Evolutionary conservation across 192 early-diverging fungal genomes (phyloP), one percentile per base, ranked within the genome.

Genomic region (Umbelopsis vinacea): DNA sequence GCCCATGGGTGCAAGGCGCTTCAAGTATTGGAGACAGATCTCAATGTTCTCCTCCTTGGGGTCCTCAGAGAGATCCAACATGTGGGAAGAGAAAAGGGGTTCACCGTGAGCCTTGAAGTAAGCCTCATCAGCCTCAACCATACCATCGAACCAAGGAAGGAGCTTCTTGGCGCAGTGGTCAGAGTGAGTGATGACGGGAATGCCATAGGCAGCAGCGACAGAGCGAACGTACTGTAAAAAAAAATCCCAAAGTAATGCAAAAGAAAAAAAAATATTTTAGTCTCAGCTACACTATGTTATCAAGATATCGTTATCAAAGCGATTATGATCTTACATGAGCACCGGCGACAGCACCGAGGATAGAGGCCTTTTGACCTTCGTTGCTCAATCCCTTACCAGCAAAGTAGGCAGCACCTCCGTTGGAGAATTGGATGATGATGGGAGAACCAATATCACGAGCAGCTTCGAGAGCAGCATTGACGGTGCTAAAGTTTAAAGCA

Each of bases 101-200:
- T 96, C 96, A 76, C 89, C 89, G 83, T 98, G 92, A 74, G 81
- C 79, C 86, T 91, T 92, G 87, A 95, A 98, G 92, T 98, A 95
- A 71, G 85, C 92, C 82, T 97, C 95, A 83, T 98, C 95, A 66
- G 95, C 96, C 45, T 81, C 87, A 63, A 98, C 84, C 96, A 98
- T 98, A 72, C 96, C 96, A 70, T 98, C 96, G 78, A 98, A 96
- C 96, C 96, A 98, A 43, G 94, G 94, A 47, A 97, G 89, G 71
- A 97, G 92, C 88, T 96, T 96, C 83, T 94, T 91, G 79, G 94
- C 96, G 83, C 95, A 97, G 92, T 97, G 95, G 84, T 97, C 96
- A 74, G 91, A 93, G 90, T 96, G 95, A 70, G 94, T 79, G 60
- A 91, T 81, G 55, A 92, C 90, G 71, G 86, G 85, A 70, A 76